Base-by-base conservation (phyloP, 2,329 filamentous ascomycete species). In the Ascochyta rabiei region DNA sequence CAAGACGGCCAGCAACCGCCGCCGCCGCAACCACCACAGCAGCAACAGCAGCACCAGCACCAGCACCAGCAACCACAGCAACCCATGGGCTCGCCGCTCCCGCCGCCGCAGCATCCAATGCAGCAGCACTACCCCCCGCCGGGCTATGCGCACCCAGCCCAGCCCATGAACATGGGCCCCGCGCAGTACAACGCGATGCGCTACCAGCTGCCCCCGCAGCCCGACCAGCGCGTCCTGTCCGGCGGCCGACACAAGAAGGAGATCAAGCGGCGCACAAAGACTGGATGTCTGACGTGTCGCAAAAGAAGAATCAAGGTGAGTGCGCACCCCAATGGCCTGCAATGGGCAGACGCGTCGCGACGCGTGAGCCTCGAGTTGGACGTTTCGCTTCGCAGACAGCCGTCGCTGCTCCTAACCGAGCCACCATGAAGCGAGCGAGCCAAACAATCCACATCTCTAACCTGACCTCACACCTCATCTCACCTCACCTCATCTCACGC, bases 241-340 rank as follows among this genome's bases (percentile, higher is more conserved):
- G 83, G 85, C 56, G 84, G 83, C 42, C 80, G 86, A 66, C 85
- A 89, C 72, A 86, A 85, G 75, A 87, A 89, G 77, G 87, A 91
- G 76, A 89, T 90, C 73, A 90, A 90, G 78, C 82, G 88, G 63
- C 81, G 88, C 70, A 90, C 88, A 53, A 89, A 89, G 77, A 89
- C 86, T 1, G 86, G 86, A n/a, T 90, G 88, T 75, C 57, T 81
- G 73, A 81, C 79, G 19, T 81, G 79, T 77, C 76, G 79, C 60
- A 81, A 81, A 64, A 80, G 88, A 66, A 81, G 88, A 77, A 90
- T 90, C 75, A 90, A 90, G 86, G 88, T 90, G 56, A 70, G 71
- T 65, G 61, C 59, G 57, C 54, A 61, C 48, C 31, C 62, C 63
- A 63, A 69, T 66, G 63, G 62, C 58, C 55, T 50, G 63, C 62